A percentile compares a stretch with the other conserved stretches of the same genome.
Conservation (phyloP, 768 basidiomycete genomes). For the Postia placenta region DNA sequence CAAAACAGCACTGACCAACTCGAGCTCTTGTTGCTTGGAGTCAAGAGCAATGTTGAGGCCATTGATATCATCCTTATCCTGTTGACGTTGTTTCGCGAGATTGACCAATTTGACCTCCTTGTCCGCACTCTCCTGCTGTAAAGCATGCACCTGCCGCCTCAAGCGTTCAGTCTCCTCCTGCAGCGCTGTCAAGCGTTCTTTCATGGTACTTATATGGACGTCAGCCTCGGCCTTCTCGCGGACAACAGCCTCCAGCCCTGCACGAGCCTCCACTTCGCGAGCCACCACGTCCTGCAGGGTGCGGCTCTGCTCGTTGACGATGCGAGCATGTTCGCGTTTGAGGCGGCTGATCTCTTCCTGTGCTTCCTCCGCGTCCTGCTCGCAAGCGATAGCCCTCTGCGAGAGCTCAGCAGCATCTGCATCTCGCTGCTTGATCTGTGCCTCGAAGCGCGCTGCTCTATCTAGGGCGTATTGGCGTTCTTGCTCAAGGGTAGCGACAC, state of each 20-base stretch:
- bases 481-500: slow-evolving; percentile 43
- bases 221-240: slow-evolving; percentile 52
- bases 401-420: slow-evolving; percentile 45
- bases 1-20: slow-evolving; percentile 52
- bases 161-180: slow-evolving; percentile 43
- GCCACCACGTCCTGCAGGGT: slow-evolving; percentile 40
- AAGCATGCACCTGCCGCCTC: slow-evolving; percentile 54
- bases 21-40: slow-evolving; percentile 91
- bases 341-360: slow-evolving; percentile 49
- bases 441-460: slow-evolving; percentile 47
- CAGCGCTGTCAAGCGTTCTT: slow-evolving; percentile 43
- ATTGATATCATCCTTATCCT: slow-evolving; percentile 70
- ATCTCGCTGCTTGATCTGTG: slow-evolving; percentile 51
- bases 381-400: slow-evolving; percentile 39
- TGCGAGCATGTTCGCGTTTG: slow-evolving; percentile 48
- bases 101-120: slow-evolving; percentile 79
- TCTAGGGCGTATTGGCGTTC: slow-evolving; percentile 54
- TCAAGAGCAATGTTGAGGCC: slow-evolving; percentile 91
- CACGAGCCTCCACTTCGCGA: slow-evolving; percentile 40
- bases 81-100: slow-evolving; percentile 55
- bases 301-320: slow-evolving; percentile 41
- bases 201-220: slow-evolving; percentile 39
- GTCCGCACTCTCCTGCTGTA: slow-evolving; percentile 79
- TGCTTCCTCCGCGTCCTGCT: slow-evolving; percentile 47
- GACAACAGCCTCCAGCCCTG: slow-evolving; percentile 43